Evolutionary conservation across 495 filamentous ascomycete genomes (phyloP), one percentile per base, ranked within the genome.

Genomic region (Daldinia decipiens): DNA sequence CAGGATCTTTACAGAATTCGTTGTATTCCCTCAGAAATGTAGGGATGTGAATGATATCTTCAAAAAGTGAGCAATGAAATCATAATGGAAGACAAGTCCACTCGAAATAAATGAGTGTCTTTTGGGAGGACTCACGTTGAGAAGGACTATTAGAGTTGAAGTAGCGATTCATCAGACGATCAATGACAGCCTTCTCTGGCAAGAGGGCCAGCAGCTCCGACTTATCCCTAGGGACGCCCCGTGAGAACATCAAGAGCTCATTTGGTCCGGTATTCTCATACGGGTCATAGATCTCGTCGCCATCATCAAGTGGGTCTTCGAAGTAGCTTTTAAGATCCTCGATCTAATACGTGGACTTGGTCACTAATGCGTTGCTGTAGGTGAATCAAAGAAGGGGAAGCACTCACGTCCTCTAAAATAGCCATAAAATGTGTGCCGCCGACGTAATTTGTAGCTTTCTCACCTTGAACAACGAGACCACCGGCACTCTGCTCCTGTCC

Each of bases 391-490:
- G 32, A 47, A 52, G 38, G 54, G 31, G 62, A 17, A 66, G 8
- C 17, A 77, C 81, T 80, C 36, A 82, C 81, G 62, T 83, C 81
- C 57, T 88, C 82, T 19, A 87, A 71, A 43, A 89, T 85, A n/a
- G 86, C 83, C 73, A 86, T 82, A 76, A 85, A 87, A 53, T 88
- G 84, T 51, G 84, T 85, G 8, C 82, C 82, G 1, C 83, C 85
- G 8, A 87, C 80, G 53, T 84, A 87, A 13, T 77, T 82, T 3
- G 75, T 79, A 65, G 67, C 78, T 21, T 62, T 67, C 27, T 79
- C 74, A 5, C 79, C 73, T 7, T 81, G 68, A 12, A 82, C 78
- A 13, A 86, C 76, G 15, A 77, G 70, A 0, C 70, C 77, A 4
- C 58, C 61, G 36, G 47, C 57, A 39, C 61, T 74, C 29, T 31